Conservation (phyloP, 257 asterid genomes). For the Pogostemon cablin region DNA sequence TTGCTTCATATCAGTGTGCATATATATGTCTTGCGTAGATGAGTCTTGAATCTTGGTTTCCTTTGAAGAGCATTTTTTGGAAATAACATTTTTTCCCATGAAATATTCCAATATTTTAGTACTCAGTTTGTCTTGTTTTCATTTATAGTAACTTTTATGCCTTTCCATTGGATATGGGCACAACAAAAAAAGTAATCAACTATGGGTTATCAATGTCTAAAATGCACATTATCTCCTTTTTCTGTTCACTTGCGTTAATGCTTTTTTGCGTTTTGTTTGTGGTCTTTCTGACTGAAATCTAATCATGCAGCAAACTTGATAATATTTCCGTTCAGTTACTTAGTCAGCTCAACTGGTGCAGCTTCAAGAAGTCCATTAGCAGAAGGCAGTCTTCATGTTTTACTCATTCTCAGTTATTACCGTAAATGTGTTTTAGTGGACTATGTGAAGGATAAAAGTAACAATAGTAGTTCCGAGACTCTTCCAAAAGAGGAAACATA, state of each 20-base stretch:
- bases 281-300: constrained; percentile 34
- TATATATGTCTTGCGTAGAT: constrained; percentile 18
- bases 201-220: constrained; percentile 20
- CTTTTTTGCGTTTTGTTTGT: constrained; percentile 24
- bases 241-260: constrained; percentile 2
- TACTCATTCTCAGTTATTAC: constrained; percentile 78
- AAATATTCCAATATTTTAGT: neutral
- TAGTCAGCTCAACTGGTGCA: constrained; percentile 79
- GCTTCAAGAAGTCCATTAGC: constrained; percentile 76
- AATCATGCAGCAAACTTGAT: constrained; percentile 81
- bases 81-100: neutral
- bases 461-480: constrained; percentile 50
- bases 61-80: neutral
- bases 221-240: constrained; percentile 8
- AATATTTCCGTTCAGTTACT: constrained; percentile 73
- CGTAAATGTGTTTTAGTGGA: constrained; percentile 66
- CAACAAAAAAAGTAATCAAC: constrained; percentile 7
- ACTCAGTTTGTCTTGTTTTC: constrained; percentile 22
- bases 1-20: no score
- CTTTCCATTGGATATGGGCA: constrained; percentile 14
- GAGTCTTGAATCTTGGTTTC: constrained; percentile 19
- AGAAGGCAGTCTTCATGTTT: constrained; percentile 77
- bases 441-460: constrained; percentile 55
- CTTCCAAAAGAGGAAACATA: constrained; percentile 60
- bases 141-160: neutral